Evolutionary conservation across 164 flowering plant species (phyloP), one percentile per base, ranked within the genome.

Genomic region (Kingdonia uniflora): DNA sequence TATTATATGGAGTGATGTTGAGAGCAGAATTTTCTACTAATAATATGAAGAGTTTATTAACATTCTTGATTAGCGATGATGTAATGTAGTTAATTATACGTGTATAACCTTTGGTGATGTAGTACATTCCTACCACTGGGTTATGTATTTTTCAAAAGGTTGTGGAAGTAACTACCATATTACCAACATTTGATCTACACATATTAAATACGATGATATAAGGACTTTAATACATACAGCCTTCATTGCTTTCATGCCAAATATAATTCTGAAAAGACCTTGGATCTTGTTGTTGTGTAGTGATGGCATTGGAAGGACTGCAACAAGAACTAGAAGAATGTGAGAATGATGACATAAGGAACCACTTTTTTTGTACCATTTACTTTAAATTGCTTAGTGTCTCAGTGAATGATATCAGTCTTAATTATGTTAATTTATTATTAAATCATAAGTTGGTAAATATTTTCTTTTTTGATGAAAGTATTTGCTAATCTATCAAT

Each of bases 321-420:
- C 78, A 87, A 66, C 70, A 84, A 59, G 98, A 87, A 68, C 72
- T 92, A 21, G 88, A 87, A 70, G 96, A 87, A 68, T 92, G 98
- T 60, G 69, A 73, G 66, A 68, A 69, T 65, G 92, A 87, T 66
- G 84, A 87, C 55, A 96, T 87, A 69, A 75, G 90, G 66, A 15
- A 1, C 15, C 56, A 52, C n/a, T 23, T n/a, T n/a, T n/a, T n/a
- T n/a, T n/a, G 0, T 21, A 41, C 24, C 12, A 5, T 26, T 50
- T 15, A 57, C 29, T 44, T 49, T 29, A 19, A 15, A 11, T 5
- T 16, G 19, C 24, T 51, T 39, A 14, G 44, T 41, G 44, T 11
- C 10, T 21, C 11, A 45, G 16, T 45, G 45, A 15, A 42, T 42
- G 7, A 42, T 10, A 16, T 50, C 29, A 22, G 20, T 2, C 17